Evolutionary conservation across 2,329 filamentous ascomycete species (phyloP), one percentile per base, ranked within the genome.

Genomic region (Trichoderma sp.): DNA sequence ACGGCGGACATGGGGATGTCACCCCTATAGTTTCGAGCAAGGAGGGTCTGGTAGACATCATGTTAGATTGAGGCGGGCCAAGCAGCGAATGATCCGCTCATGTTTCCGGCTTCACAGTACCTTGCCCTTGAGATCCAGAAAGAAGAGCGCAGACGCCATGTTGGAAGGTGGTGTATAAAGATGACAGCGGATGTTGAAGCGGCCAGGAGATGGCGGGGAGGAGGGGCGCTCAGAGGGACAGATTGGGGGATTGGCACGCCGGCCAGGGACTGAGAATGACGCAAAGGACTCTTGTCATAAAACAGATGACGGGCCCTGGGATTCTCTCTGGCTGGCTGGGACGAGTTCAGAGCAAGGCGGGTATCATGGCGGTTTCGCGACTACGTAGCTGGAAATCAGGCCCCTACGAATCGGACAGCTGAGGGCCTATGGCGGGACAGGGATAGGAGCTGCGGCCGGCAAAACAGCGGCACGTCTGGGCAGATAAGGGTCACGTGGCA

Each of bases 81-180:
- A 13, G 5, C 52, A 10, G n/a, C 40, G n/a, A 2, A 35, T 27
- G 3, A 35, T 49, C 16, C 19, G 27, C n/a, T 14, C 21, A 11
- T 31, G 43, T 21, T 49, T 24, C 19, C 5, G 16, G 37, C 14
- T 7, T 53, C 37, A 59, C 19, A 72, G 73, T 62, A 96, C 94
- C 92, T 99, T 99, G 92, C 96, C 96, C 93, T 99, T 99, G 75
- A 99, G 88, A 82, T 99, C 96, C 77, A 99, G 91, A 81, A 99
- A 99, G 88, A 99, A 99, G 77, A 99, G 81, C 73, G 96, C 96
- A 71, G 96, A 99, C 75, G 96, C 96, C 96, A 99, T 99, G 79
- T 76, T 86, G 82, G 82, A 76, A 57, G 70, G 68, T 70, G 63
- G 69, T 68, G 69, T 62, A 52, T 63, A 19, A 68, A 72, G 70